Evolutionary conservation across 2,329 filamentous ascomycete species (phyloP).

Genomic region (Moelleriella libera): DNA sequence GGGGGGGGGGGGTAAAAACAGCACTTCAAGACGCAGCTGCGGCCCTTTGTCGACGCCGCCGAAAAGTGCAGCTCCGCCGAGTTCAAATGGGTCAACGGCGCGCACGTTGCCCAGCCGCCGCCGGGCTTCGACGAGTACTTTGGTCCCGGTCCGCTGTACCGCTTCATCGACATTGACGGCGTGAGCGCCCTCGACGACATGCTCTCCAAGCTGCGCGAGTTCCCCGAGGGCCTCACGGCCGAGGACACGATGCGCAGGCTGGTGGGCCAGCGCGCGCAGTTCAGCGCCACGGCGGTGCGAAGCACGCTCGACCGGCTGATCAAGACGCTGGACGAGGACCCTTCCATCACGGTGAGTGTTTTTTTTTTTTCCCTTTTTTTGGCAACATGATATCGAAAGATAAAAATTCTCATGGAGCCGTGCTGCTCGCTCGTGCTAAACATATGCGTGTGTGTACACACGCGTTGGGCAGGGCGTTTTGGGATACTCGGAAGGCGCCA

Average conservation of each 20-base stretch:
- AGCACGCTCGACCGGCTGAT: constrained; percentile 15
- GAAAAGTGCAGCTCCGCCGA: constrained; percentile 6
- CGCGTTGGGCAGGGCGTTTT: constrained; percentile 40
- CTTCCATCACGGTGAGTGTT: constrained; percentile 15
- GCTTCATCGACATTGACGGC: constrained; percentile 36
- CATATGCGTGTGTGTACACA: too few relatives aligned
- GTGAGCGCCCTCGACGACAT: constrained; percentile 28
- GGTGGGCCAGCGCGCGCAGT: constrained; percentile 16
- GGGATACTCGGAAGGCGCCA: constrained; percentile 47
- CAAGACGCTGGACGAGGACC: constrained; percentile 27
- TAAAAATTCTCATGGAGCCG: too few relatives aligned
- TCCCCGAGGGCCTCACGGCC: constrained; percentile 33
- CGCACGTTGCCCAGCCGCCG: constrained; percentile 33
- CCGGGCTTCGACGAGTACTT: constrained; percentile 43
- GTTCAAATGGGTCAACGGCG: constrained; percentile 38
- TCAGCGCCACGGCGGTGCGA: constrained; percentile 6
- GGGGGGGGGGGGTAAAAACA: too few relatives aligned
- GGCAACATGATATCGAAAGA: too few relatives aligned
- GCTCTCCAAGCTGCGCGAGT: constrained; percentile 36
- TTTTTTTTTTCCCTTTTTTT: too few relatives aligned
- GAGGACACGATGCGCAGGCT: constrained; percentile 43
- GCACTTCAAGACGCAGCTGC: constrained; percentile 42
- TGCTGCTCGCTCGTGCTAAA: too few relatives aligned
- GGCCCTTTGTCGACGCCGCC: constrained; percentile 12
- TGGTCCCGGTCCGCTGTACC: constrained; percentile 38